phyloP scores from a whole-genome alignment of 139 green algal species.

The Chlamydomonas sp. region DNA sequence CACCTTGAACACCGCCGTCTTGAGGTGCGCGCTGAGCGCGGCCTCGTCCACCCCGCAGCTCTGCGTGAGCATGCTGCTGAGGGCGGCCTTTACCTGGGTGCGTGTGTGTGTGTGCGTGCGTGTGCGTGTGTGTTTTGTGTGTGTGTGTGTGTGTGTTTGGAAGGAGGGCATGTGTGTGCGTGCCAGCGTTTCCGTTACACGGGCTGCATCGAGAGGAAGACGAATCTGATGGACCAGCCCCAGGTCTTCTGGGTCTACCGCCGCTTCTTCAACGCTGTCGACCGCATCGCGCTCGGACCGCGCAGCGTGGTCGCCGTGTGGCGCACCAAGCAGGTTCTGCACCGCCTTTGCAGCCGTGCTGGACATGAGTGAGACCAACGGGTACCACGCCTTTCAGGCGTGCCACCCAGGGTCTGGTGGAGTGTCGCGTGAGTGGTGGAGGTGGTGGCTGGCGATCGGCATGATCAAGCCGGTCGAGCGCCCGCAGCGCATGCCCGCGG shows the following conservation, averaged over 20 bases:
- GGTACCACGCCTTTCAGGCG: background rate
- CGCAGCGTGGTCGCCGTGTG: background rate
- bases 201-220: too few species aligned
- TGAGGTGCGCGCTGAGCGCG: background rate
- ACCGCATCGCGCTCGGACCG: background rate
- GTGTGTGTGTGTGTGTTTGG: too few species aligned
- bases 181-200: too few species aligned
- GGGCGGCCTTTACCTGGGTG: background rate
- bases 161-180: too few species aligned
- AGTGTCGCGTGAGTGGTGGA: background rate
- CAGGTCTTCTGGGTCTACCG: background rate
- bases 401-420: background rate
- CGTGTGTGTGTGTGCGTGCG: too few species aligned
- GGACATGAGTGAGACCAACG: background rate
- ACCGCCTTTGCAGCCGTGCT: background rate
- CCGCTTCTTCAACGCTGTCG: background rate
- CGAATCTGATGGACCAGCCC: background rate
- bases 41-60: conserved; percentile 8
- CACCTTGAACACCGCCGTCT: background rate
- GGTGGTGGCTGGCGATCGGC: too few species aligned
- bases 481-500: too few species aligned
- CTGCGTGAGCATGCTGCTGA: background rate
- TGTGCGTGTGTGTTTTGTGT: too few species aligned
- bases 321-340: background rate
- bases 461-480: too few species aligned